These are phyloP conservation scores for Xylaria acuta DNA, from an alignment of 495 filamentous ascomycete genomes.

Conservation along the genomic window DNA sequence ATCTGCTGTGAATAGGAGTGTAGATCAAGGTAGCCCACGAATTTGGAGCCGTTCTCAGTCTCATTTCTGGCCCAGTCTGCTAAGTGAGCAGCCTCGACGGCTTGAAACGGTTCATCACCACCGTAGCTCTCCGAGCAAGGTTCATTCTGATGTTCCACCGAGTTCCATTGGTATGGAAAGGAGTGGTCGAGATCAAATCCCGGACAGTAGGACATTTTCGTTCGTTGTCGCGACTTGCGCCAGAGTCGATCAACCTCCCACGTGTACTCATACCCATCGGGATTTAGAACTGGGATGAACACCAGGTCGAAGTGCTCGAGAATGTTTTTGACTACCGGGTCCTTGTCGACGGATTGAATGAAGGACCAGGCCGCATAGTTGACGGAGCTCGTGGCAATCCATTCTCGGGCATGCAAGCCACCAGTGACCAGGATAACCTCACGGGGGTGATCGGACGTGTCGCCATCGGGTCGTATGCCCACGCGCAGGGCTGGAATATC, in stretches of 20 bases:
- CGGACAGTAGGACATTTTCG: constrained; percentile 79
- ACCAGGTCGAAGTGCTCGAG: constrained; percentile 84
- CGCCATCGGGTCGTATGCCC: constrained; percentile 63
- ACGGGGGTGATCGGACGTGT: constrained; percentile 43
- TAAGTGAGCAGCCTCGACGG: constrained; percentile 74
- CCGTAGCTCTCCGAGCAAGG: constrained; percentile 94
- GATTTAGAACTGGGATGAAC: constrained; percentile 89
- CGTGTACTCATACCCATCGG: constrained; percentile 92
- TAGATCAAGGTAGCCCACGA: constrained; percentile 86
- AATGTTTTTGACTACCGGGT: constrained; percentile 70
- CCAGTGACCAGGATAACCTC: constrained; percentile 86
- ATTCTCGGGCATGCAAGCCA: constrained; percentile 90
- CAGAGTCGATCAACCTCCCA: constrained; percentile 93
- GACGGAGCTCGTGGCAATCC: constrained; percentile 94
- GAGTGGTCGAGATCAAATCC: constrained; percentile 89
- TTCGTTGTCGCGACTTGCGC: constrained; percentile 93
- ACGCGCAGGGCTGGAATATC: constrained; percentile 83
- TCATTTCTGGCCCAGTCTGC: constrained; percentile 88
- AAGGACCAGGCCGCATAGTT: constrained; percentile 89
- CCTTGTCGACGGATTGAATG: constrained; percentile 78
- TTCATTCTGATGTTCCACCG: constrained; percentile 67
- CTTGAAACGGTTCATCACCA: constrained; percentile 83
- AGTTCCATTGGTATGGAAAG: constrained; percentile 86
- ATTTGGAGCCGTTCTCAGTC: constrained; percentile 71
- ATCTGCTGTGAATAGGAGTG: constrained; percentile 97